Evolutionary conservation across 2,329 filamentous ascomycete species (phyloP).

Genomic region (Metarhizium guizhouense): DNA sequence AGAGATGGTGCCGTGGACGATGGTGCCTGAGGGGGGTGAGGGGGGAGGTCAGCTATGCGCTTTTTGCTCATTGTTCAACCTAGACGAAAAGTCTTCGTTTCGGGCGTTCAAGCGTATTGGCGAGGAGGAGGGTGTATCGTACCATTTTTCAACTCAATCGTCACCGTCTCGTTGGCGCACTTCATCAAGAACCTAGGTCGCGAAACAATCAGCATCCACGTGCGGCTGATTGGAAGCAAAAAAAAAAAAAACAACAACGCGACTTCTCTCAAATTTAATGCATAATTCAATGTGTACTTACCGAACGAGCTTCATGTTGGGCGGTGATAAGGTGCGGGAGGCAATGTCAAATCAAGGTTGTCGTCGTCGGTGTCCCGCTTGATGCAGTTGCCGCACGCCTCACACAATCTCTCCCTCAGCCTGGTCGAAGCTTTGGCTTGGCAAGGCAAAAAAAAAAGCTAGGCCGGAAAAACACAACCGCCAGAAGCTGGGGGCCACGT

Average conservation of each 20-base stretch:
- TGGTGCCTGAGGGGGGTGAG: conserved; percentile 59
- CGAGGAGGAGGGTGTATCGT: conserved; percentile 14
- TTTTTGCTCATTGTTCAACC: conserved; percentile 1
- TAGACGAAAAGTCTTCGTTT: background rate
- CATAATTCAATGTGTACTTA: conserved; percentile 36
- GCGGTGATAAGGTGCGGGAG: conserved; percentile 11
- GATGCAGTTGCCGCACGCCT: background rate
- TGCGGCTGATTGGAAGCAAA: conserved; percentile 4
- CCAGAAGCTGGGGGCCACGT: background rate
- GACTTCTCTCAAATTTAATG: background rate
- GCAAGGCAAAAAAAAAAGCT: background rate
- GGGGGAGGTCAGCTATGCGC: conserved; percentile 1
- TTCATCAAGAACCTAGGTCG: conserved; percentile 88
- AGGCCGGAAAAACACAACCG: background rate
- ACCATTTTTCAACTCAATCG: conserved; percentile 98
- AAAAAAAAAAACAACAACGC: background rate
- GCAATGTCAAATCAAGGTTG: background rate
- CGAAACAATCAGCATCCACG: conserved; percentile 3
- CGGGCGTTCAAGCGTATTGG: background rate
- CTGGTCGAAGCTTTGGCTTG: background rate
- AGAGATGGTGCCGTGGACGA: conserved; percentile 93
- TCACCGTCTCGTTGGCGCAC: conserved; percentile 97
- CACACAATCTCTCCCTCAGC: background rate
- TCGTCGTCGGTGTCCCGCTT: background rate
- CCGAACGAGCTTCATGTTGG: conserved; percentile 94